Percentiles rank a stretch among this genome's conserved stretches.
Conservation (phyloP, 1,284 basidiomycete genomes). For the Ganoderma lingzhi region DNA sequence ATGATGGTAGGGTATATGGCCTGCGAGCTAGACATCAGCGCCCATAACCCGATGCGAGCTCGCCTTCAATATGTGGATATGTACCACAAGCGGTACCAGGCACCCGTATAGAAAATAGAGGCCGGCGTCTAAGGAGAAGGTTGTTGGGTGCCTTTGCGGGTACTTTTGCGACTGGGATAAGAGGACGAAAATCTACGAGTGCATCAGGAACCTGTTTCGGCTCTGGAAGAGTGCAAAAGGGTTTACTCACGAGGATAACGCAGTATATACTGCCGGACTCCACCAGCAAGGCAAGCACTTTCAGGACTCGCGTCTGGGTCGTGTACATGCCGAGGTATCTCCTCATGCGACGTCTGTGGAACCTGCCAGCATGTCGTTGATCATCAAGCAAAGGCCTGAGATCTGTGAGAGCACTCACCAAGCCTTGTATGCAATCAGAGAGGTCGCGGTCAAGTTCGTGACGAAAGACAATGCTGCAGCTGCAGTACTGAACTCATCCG, state of each 20-base stretch:
- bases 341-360: background rate
- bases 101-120: background rate
- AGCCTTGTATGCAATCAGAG: conserved; percentile 12
- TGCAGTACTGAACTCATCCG: background rate
- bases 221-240: background rate
- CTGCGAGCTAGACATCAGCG: background rate
- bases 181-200: background rate
- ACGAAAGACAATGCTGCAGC: conserved; percentile 4
- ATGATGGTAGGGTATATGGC: background rate
- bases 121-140: background rate
- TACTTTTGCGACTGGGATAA: background rate
- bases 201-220: background rate
- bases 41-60: background rate
- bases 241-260: background rate
- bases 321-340: background rate
- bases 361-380: background rate
- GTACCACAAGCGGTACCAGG: background rate
- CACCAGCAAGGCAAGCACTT: conserved; percentile 3
- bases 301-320: background rate
- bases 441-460: conserved; percentile 11
- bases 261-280: conserved; percentile 8
- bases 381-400: background rate
- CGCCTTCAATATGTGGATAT: background rate
- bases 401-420: background rate
- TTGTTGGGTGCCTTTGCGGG: background rate